A percentile compares a stretch with the other conserved stretches of the same genome.
Evolutionary conservation across 1,284 basidiomycete genomes (phyloP).

Genomic region (Fistulinella cinereoalba): DNA sequence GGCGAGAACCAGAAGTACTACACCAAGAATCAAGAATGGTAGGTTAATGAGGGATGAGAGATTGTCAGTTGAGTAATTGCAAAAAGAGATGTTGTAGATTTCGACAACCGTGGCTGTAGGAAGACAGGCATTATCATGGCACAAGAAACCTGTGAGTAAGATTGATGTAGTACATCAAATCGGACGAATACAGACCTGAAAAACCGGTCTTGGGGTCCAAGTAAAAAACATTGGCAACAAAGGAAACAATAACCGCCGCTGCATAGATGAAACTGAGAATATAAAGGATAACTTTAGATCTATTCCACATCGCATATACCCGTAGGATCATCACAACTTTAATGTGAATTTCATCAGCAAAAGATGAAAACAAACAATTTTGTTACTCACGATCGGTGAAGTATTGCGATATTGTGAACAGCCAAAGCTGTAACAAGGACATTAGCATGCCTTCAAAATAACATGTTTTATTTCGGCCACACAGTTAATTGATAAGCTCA

Average conservation of each 20-base stretch:
- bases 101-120: neutral
- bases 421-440: neutral
- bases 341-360: neutral
- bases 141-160: too few species aligned
- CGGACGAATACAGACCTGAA: too few species aligned
- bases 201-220: neutral
- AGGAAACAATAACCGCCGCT: neutral
- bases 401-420: neutral
- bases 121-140: neutral
- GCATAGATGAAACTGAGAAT: neutral
- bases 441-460: neutral
- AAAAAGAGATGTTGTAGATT: neutral
- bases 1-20: neutral
- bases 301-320: neutral
- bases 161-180: too few species aligned
- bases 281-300: neutral
- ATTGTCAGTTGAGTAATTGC: too few species aligned
- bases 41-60: neutral
- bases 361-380: neutral
- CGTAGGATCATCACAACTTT: neutral
- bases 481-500: neutral
- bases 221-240: neutral
- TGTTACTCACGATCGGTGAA: neutral
- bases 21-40: neutral
- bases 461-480: neutral